Evolutionary conservation across 2,329 filamentous ascomycete species (phyloP).

Genomic region (Onygenales sp.): DNA sequence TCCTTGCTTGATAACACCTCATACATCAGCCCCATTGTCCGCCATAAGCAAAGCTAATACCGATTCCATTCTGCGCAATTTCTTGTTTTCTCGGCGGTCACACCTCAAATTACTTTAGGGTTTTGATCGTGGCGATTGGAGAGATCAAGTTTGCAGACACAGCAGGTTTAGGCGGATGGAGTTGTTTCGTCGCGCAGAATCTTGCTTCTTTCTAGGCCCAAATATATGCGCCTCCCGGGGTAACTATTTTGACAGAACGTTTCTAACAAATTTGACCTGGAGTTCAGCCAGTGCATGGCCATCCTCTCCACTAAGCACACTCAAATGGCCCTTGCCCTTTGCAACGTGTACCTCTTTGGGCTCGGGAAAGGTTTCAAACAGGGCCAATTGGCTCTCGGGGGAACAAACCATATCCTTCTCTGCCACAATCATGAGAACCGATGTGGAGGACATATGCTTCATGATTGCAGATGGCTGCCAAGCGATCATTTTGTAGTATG

Average conservation of each 20-base stretch:
- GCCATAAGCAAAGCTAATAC: no score
- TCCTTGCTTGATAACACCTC: no score
- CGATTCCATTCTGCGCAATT: no score
- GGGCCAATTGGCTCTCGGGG: slow-evolving; percentile 13
- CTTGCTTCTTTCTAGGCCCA: not conserved
- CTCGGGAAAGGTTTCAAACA: slow-evolving; percentile 12
- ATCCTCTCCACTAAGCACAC: slow-evolving; percentile 17
- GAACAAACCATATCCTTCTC: slow-evolving; percentile 18
- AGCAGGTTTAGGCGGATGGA: no score
- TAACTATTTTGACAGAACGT: not conserved
- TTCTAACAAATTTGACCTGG: slow-evolving; percentile 12
- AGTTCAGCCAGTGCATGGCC: slow-evolving; percentile 11
- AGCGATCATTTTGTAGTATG: slow-evolving; percentile 19
- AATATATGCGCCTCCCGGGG: not conserved
- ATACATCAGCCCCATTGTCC: no score
- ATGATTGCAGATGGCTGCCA: slow-evolving; percentile 14
- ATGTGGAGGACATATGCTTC: slow-evolving; percentile 12
- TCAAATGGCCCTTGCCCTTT: slow-evolving; percentile 17
- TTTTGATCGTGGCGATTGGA: no score
- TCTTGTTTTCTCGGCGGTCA: no score
- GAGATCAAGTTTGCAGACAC: no score
- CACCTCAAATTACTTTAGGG: no score
- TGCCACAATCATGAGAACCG: slow-evolving; percentile 19
- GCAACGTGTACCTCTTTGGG: slow-evolving; percentile 17
- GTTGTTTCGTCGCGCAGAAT: not conserved